Conservation (phyloP, 805 yeast genomes). For the Komagataella pseudopastoris region DNA sequence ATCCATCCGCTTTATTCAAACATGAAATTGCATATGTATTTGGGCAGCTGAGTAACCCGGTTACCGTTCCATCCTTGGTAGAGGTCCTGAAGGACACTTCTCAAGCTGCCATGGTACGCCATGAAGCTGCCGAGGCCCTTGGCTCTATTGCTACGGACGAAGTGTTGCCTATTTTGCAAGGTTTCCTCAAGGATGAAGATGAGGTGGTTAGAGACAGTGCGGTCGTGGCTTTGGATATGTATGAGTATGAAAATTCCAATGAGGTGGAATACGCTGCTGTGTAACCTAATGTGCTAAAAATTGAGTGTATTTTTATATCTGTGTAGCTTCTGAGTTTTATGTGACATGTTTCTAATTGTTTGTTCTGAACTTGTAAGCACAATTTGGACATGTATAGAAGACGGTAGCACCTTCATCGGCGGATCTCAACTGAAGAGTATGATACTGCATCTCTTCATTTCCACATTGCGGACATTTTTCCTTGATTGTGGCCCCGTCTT, state of each 20-base stretch:
- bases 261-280: constrained; percentile 62
- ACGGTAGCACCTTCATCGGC: constrained; percentile 99
- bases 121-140: constrained; percentile 98
- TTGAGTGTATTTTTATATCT: background rate
- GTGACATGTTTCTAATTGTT: constrained; percentile 45
- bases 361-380: constrained; percentile 90
- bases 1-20: constrained; percentile 85
- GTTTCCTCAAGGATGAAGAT: constrained; percentile 69
- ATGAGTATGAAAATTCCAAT: constrained; percentile 81
- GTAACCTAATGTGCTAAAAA: background rate
- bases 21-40: constrained; percentile 98
- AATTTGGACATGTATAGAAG: constrained; percentile 87
- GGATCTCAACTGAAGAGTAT: constrained; percentile 88
- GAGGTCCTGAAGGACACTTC: constrained; percentile 62
- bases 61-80: constrained; percentile 76
- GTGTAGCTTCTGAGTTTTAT: background rate
- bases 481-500: constrained; percentile 92
- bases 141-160: constrained; percentile 96
- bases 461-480: constrained; percentile 99
- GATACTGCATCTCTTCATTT: constrained; percentile 95
- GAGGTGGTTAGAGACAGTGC: constrained; percentile 94
- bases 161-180: constrained; percentile 75
- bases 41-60: constrained; percentile 93
- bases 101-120: constrained; percentile 98
- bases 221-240: constrained; percentile 95